Conservation (phyloP, 495 filamentous ascomycete species). For the Xeromyces bisporus region DNA sequence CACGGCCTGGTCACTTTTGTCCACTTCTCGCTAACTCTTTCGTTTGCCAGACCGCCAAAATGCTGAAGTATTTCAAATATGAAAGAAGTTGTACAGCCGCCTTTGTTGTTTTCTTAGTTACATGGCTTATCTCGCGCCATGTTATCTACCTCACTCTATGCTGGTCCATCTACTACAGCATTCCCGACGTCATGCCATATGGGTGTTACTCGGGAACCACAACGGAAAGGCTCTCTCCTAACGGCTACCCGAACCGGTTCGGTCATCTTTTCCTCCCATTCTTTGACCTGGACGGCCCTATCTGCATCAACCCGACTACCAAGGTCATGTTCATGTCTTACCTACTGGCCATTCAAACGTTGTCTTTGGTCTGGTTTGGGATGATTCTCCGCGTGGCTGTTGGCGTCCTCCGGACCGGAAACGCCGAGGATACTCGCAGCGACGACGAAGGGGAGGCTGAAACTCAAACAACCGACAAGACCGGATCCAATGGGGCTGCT, state of each 20-base stretch:
- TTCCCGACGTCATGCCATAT: slow-evolving; percentile 40
- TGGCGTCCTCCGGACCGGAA: slow-evolving; percentile 54
- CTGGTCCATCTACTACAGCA: slow-evolving; percentile 64
- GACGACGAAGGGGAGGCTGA: slow-evolving; percentile 64
- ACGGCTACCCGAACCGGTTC: slow-evolving; percentile 39
- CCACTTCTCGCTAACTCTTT: no score
- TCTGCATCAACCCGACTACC: slow-evolving; percentile 62
- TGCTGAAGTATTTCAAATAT: slow-evolving; percentile 75
- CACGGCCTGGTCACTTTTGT: no score
- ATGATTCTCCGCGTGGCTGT: slow-evolving; percentile 72
- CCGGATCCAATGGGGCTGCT: slow-evolving; percentile 11
- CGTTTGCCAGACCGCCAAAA: slow-evolving; percentile 60
- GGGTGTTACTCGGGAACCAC: slow-evolving; percentile 54
- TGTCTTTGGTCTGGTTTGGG: slow-evolving; percentile 77
- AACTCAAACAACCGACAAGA: slow-evolving; percentile 16
- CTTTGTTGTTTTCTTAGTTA: slow-evolving; percentile 74
- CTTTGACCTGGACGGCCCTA: slow-evolving; percentile 42
- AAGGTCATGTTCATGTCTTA: slow-evolving; percentile 59
- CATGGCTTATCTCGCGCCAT: slow-evolving; percentile 75
- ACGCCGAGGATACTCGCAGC: slow-evolving; percentile 72
- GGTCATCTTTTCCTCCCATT: slow-evolving; percentile 54
- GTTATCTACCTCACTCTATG: slow-evolving; percentile 59
- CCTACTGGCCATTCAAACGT: slow-evolving; percentile 58
- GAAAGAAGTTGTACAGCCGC: slow-evolving; percentile 59
- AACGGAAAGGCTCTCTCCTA: slow-evolving; percentile 33